phyloP scores from a whole-genome alignment of 768 basidiomycete genomes.

The Kwoniella heveanensis region DNA sequence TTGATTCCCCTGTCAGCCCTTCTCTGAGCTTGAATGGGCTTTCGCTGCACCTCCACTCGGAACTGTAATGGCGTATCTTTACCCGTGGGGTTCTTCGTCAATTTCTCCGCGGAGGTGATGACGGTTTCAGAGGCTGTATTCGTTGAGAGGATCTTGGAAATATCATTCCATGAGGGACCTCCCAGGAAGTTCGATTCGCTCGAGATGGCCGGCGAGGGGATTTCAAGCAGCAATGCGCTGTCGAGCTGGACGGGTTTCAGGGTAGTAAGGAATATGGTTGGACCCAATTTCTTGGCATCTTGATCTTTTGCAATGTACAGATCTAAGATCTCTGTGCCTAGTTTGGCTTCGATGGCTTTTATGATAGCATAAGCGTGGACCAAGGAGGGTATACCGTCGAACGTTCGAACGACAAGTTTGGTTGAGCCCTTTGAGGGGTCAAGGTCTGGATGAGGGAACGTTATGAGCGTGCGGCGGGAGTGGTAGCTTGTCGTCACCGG shows the following conservation, averaged over 20 bases:
- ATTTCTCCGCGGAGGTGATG: neutral
- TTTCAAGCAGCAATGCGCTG: constrained; percentile 23
- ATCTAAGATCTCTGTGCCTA: constrained; percentile 26
- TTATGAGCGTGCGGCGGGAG: constrained; percentile 8
- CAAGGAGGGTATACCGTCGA: constrained; percentile 25
- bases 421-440: constrained; percentile 26
- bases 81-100: neutral
- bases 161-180: constrained; percentile 30
- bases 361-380: constrained; percentile 38
- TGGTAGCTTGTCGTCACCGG: neutral
- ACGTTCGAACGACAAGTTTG: constrained; percentile 18
- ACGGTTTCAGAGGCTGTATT: neutral
- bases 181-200: constrained; percentile 21
- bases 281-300: constrained; percentile 11
- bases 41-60: constrained; percentile 12
- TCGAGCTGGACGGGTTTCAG: constrained; percentile 29
- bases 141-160: constrained; percentile 16
- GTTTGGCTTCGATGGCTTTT: constrained; percentile 35
- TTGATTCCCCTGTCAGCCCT: neutral
- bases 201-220: constrained; percentile 25
- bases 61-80: constrained; percentile 6
- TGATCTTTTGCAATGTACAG: constrained; percentile 27
- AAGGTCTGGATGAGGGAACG: constrained; percentile 29
- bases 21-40: neutral
- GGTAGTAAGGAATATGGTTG: constrained; percentile 26